phyloP scores from a whole-genome alignment of 169 alveolate species.

The Cryptosporidium felis region DNA sequence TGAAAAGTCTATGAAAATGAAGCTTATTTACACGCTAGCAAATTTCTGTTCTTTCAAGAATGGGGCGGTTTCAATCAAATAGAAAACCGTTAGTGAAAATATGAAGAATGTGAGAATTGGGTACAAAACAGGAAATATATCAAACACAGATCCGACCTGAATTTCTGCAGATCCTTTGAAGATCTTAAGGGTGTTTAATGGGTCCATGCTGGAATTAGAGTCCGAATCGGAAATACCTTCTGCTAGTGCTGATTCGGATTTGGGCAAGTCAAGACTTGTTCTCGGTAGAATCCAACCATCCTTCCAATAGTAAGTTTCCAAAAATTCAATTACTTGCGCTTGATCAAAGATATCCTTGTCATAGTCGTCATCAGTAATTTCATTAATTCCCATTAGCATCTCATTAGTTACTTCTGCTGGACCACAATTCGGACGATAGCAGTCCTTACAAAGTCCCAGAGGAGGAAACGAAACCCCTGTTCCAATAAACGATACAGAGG shows the following conservation, averaged over 20 bases:
- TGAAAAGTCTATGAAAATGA: no score
- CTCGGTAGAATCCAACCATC: conserved; percentile 58
- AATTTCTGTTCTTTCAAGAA: conserved; percentile 12
- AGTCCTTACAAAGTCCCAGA: conserved; percentile 5
- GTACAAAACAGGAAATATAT: conserved; percentile 40
- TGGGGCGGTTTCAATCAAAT: conserved; percentile 45
- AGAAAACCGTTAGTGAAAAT: conserved; percentile 43
- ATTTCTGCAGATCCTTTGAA: conserved; percentile 6
- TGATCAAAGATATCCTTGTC: conserved; percentile 50
- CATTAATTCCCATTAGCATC: conserved; percentile 16
- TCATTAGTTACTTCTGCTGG: conserved; percentile 55
- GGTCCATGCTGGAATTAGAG: conserved; percentile 3
- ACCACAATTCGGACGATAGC: conserved; percentile 3
- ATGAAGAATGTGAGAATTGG: conserved; percentile 66
- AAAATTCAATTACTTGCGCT: conserved; percentile 29
- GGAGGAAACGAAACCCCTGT: conserved; percentile 48
- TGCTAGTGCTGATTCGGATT: conserved; percentile 5
- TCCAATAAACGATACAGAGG: conserved; percentile 43
- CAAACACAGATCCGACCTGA: conserved; percentile 57
- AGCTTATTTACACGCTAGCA: no score
- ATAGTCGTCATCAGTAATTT: conserved; percentile 17
- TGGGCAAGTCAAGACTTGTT: background rate
- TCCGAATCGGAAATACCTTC: background rate
- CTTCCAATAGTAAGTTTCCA: conserved; percentile 52
- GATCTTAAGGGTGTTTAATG: background rate